A percentile compares a stretch with the other conserved stretches of the same genome.
Evolutionary conservation across 345 rosid genomes (phyloP).

Genomic region (Salix caprea): DNA sequence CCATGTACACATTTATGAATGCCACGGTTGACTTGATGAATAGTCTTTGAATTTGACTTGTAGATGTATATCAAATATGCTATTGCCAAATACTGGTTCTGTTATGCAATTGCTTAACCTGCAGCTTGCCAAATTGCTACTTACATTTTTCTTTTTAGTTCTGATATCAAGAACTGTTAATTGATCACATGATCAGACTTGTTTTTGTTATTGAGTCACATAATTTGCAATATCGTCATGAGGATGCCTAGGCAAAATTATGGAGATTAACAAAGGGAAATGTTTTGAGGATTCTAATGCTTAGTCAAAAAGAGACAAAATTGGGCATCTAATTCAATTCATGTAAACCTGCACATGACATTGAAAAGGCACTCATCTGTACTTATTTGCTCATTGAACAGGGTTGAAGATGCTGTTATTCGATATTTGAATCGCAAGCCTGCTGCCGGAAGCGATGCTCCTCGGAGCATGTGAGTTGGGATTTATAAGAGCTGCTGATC

Average conservation of each 20-base stretch:
- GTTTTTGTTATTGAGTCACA: background rate
- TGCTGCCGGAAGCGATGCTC: slow-evolving; percentile 74
- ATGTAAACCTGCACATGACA: background rate
- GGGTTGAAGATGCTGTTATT: slow-evolving; percentile 98
- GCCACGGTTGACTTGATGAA: slow-evolving; percentile 1
- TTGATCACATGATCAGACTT: background rate
- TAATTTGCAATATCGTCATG: background rate
- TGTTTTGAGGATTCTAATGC: background rate
- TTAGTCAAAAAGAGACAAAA: background rate
- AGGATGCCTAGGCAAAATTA: background rate
- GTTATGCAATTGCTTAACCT: background rate
- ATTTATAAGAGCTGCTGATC: slow-evolving; percentile 1
- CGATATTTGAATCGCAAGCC: slow-evolving; percentile 94
- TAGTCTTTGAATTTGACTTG: background rate
- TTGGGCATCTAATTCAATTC: background rate
- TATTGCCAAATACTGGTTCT: background rate
- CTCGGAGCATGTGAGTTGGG: slow-evolving; percentile 59
- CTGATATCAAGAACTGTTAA: slow-evolving; percentile 1
- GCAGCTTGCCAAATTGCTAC: background rate
- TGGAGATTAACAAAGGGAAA: background rate
- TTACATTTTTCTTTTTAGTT: background rate
- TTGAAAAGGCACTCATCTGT: background rate
- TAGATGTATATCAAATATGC: background rate
- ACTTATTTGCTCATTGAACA: slow-evolving; percentile 15
- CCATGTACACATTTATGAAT: background rate